Conservation (phyloP, 2,329 filamentous ascomycete genomes). For the Ampelomyces quisqualis region DNA sequence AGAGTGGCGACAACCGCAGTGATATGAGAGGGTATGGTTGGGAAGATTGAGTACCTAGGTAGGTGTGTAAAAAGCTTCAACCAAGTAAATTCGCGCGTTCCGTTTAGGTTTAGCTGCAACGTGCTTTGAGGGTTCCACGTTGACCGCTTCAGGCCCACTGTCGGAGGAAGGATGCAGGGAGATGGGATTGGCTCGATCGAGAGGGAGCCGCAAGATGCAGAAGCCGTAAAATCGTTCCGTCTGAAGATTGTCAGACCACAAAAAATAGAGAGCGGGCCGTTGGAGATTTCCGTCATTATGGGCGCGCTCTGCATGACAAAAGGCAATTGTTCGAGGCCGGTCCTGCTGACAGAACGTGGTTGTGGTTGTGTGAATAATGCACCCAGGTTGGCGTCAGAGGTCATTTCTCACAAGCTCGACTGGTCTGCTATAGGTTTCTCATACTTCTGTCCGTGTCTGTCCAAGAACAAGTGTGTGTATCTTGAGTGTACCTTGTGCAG, state of each 20-base stretch:
- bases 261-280: conserved; percentile 13
- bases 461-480: too few species aligned
- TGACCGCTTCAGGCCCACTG: conserved; percentile 8
- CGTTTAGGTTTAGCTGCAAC: conserved; percentile 23
- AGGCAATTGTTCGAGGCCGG: conserved; percentile 9
- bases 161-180: conserved; percentile 2
- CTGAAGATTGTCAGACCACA: conserved; percentile 2
- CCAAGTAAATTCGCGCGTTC: conserved; percentile 27
- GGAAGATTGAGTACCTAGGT: too few species aligned
- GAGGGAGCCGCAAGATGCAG: conserved; percentile 2
- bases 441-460: too few species aligned
- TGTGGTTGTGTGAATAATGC: not conserved
- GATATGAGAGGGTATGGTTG: too few species aligned
- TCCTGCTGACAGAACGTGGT: conserved; percentile 13
- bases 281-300: conserved; percentile 15
- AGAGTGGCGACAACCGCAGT: conserved; percentile 1
- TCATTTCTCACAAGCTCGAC: too few species aligned
- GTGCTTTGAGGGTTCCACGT: conserved; percentile 9
- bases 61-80: too few species aligned
- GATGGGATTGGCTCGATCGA: not conserved
- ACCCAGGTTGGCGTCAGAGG: not conserved
- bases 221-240: not conserved
- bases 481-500: not conserved
- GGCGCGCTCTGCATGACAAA: conserved; percentile 17
- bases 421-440: too few species aligned